These are phyloP conservation scores for Petunia axillaris DNA, from an alignment of 257 asterid species.

Conservation along the genomic window DNA sequence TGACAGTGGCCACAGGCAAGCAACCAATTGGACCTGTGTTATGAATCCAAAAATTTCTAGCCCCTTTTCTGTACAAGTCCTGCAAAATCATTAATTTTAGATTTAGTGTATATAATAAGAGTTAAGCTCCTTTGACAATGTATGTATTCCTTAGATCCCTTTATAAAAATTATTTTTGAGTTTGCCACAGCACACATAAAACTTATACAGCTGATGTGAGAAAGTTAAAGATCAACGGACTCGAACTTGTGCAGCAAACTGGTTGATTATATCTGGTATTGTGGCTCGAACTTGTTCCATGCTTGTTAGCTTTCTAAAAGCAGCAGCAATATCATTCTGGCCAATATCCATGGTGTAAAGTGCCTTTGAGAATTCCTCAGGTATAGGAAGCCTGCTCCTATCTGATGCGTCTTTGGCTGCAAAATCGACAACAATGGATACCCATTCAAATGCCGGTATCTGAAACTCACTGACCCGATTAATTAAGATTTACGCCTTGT, in stretches of 20 bases:
- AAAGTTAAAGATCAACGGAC: constrained; percentile 32
- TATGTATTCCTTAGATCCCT: too few relatives aligned
- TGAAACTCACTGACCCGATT: too few relatives aligned
- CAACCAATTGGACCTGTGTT: constrained; percentile 63
- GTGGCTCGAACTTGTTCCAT: constrained; percentile 36
- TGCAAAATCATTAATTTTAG: constrained; percentile 1
- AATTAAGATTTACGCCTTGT: too few relatives aligned
- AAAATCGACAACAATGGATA: neutral
- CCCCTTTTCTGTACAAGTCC: constrained; percentile 49
- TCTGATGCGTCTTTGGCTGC: constrained; percentile 33
- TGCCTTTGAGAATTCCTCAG: constrained; percentile 47
- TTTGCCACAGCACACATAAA: too few relatives aligned
- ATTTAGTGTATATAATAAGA: too few relatives aligned
- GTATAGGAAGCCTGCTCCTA: constrained; percentile 41
- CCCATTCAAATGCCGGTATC: neutral
- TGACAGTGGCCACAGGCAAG: constrained; percentile 38
- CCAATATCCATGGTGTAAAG: constrained; percentile 59
- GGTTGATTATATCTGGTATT: constrained; percentile 43
- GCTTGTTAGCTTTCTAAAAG: constrained; percentile 37
- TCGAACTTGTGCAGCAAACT: constrained; percentile 38
- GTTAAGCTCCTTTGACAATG: too few relatives aligned
- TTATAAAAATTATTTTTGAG: too few relatives aligned
- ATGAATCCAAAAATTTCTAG: constrained; percentile 62
- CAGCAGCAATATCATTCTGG: constrained; percentile 48
- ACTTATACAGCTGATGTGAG: too few relatives aligned